Base-by-base conservation (phyloP, 257 asterid species). In the Datura wrightii region DNA sequence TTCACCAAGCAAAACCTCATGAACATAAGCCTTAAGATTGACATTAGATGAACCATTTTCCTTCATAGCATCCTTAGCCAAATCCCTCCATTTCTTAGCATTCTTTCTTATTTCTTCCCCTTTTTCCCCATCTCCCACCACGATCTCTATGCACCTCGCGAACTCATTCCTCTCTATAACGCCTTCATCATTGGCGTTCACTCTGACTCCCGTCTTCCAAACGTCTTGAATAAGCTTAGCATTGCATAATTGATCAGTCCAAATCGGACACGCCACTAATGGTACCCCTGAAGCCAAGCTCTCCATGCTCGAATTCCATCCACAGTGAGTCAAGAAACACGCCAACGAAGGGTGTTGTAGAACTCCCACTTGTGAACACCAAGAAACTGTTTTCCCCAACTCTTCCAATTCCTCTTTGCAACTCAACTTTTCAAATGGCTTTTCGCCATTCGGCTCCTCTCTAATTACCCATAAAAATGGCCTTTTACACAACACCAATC, bases 401-500 rank as follows among this genome's bases (percentile, higher is more conserved):
- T 84, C 34, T 52, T 79, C 80, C 79, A 85, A 34, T 59, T 82
- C 83, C 37, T 85, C 90, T 54, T 63, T 19, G 82, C 88, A 82
- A 82, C 85, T 85, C 5, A 85, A 15, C 66, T 79, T 82, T 8
- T 82, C 84, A 53, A 48, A 63, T 78, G 34, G 34, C 5, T 80
- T 79, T 53, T 85, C 85, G 1, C 16, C 82, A 9, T 84, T 50
- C 1, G 46, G 70, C 2, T 34, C 63, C 7, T 76, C 82, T 85
- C 86, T 79, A 39, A 83, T 70, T 8, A 87, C 86, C 90, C 90
- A 87, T n/a, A 87, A 83, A 60, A 87, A 87, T 24, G 86, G 88
- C 39, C 83, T 59, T 31, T 79, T 53, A 67, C 63, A 63, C 62
- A 63, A 74, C 3, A 79, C 18, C 42, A 85, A 83, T 3, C 80